Evolutionary conservation across 306 rosid genomes (phyloP).

Genomic region (Medicago truncatula): MtrunA17r5.0-ANR NC_053044.1:6272001-6272500

Average conservation of each 20-base stretch:
- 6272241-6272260: background rate
- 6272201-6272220: background rate
- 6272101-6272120: no score
- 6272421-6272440: no score
- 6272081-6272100: no score
- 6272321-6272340: background rate
- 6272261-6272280: background rate
- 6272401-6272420: conserved; percentile 14
- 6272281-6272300: background rate
- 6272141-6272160: no score
- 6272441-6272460: background rate
- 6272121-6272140: no score
- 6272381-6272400: background rate
- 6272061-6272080: no score
- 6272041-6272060: conserved; percentile 98
- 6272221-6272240: background rate
- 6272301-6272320: background rate
- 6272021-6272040: conserved; percentile 93
- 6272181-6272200: background rate
- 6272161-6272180: background rate
- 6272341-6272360: conserved; percentile 8
- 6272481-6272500: conserved; percentile 28
- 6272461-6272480: background rate
- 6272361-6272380: conserved; percentile 8
- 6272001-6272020: conserved; percentile 97